Base-by-base conservation (phyloP, 139 green algal genomes). In the Trebouxia sp. region DNA sequence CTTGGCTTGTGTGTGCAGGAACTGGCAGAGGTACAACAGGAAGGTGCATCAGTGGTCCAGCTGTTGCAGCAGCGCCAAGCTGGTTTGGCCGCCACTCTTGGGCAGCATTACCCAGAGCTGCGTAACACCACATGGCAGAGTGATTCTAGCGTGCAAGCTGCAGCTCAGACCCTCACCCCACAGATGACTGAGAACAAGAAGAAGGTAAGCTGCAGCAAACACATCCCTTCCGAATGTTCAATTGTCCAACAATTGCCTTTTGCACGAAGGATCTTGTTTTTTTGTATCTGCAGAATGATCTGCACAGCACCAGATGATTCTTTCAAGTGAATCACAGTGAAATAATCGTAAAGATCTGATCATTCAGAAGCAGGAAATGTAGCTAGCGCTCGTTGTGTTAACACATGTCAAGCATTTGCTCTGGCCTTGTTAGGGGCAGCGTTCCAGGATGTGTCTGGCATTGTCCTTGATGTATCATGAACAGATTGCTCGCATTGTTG, bases 121-220 rank as follows among this genome's bases (percentile, higher is more conserved):
- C 82, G 88, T 38, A 74, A 78, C 50, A 91, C 88, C 3, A 76
- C 94, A 48, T 97, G 93, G 93, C 89, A 94, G 79, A 91, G 84
- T 37, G 87, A 92, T 74, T 78, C 82, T 6, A 82, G 66, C 22
- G 87, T 91, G 82, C 88, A 92, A 58, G 85, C 87, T 35, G 92
- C 93, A 10, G 90, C 89, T 48, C 93, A 97, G 89, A 72, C 87
- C 50, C 86, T 97, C 72, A 89, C 85, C 30, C 93, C 93, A 17
- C 91, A 94, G 83, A 92, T 95, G 87, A 94, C 90, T 5, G 92
- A 96, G 83, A 96, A 95, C 89, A 88, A 85, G 51, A 90, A 89
- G 53, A 88, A 87, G 88, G 89, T 94, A 78, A 17, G n/a, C n/a
- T n/a, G n/a, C n/a, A n/a, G n/a, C n/a, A n/a, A n/a, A n/a, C n/a